Evolutionary conservation across 2,329 filamentous ascomycete genomes (phyloP), one percentile per base, ranked within the genome.

Genomic region (Sclerotinia sclerotiorum): DNA sequence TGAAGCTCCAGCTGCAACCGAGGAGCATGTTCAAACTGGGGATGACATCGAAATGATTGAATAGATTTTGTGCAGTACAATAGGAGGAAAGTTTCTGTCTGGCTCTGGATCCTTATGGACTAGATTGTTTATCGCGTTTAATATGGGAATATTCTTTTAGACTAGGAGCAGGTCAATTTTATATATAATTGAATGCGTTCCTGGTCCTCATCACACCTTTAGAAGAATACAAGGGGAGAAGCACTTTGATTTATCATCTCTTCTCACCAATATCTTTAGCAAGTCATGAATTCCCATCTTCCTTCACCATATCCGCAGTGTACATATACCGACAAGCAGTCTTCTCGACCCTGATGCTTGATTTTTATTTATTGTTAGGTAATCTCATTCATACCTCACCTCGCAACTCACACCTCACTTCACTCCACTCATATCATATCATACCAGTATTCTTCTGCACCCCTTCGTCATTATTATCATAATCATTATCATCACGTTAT

Each of bases 31-130:
- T 21, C 58, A 68, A 42, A 71, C 73, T 24, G 81, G 79, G 51
- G 87, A 88, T 67, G 88, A 91, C 77, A 82, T 90, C 70, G 89
- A 91, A 74, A 91, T 91, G 89, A 90, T 91, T 66, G 73, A 75
- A 66, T 76, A 68, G 52, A 52, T 44, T 60, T 39, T 39, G 29
- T 52, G 32, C 27, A 52, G 15, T 24, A 27, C 19, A 62, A 49
- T n/a, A 62, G 21, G 58, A 24, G 29, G 44, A 8, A 48, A 35
- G 5, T 17, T n/a, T 10, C 21, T 15, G 2, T 35, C 19, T 48
- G 21, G 42, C 24, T 60, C 21, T n/a, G 10, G 6, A 32, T 61
- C 8, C 57, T 48, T 29, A 32, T 48, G 27, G 11, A 3, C 29
- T 48, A 51, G 44, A 49, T 62, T 39, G 29, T 51, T 39, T 21